These are phyloP conservation scores for Ophiostoma pallidulum DNA, from an alignment of 2,329 filamentous ascomycete species.

Conservation along the genomic window DNA sequence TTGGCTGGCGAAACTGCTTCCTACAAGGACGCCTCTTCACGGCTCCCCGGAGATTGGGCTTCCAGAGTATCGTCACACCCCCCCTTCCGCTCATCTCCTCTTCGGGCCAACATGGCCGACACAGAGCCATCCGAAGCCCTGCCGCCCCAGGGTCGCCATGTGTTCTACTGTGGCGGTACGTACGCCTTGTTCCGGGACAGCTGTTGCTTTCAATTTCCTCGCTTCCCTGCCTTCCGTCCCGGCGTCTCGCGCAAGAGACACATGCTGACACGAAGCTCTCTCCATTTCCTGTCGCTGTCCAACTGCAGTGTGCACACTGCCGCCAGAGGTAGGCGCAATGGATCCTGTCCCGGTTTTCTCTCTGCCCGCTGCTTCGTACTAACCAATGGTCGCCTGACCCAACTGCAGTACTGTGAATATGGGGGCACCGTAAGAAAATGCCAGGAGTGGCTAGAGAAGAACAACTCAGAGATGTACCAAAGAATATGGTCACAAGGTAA, in stretches of 20 bases:
- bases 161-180: conserved; percentile 52
- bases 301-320: conserved; percentile 50
- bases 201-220: neutral
- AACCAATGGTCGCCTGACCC: no score
- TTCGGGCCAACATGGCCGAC: conserved; percentile 39
- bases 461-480: conserved; percentile 64
- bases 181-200: conserved; percentile 27
- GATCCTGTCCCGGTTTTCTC: neutral
- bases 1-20: no score
- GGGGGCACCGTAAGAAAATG: conserved; percentile 95
- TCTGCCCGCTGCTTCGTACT: neutral
- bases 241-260: neutral
- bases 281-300: conserved; percentile 9
- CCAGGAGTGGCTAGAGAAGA: conserved; percentile 82
- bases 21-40: no score
- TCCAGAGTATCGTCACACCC: no score
- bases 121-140: conserved; percentile 36
- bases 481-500: conserved; percentile 77
- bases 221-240: neutral
- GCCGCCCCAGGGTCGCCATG: conserved; percentile 42
- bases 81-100: no score
- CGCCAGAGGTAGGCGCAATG: conserved; percentile 47
- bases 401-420: conserved; percentile 87
- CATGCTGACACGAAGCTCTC: neutral
- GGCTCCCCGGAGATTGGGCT: no score